phyloP scores from a whole-genome alignment of 257 asterid genomes.

The Nicotiana knightiana region DNA sequence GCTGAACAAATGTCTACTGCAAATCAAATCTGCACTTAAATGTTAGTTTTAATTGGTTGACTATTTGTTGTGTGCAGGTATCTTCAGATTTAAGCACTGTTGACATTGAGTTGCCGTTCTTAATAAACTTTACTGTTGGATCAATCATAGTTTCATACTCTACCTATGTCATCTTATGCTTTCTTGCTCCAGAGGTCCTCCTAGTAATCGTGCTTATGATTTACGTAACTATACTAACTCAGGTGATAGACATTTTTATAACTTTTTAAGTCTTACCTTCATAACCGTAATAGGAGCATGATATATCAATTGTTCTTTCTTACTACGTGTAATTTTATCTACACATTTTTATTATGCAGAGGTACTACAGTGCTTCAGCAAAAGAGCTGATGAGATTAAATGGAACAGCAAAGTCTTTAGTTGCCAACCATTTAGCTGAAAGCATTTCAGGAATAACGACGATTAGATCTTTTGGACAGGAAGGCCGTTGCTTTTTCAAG shows the following conservation, averaged over 20 bases:
- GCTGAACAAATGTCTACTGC: background rate
- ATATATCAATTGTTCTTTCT: background rate
- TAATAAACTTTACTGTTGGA: background rate
- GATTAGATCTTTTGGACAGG: constrained; percentile 3
- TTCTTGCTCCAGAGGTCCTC: background rate
- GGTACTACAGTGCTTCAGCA: background rate
- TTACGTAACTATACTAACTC: background rate
- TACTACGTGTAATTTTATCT: background rate
- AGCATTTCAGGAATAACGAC: constrained; percentile 5
- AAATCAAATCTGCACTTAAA: background rate
- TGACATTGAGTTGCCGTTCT: constrained; percentile 76
- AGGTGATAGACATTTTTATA: background rate
- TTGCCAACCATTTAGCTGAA: constrained; percentile 1
- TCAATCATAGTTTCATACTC: background rate
- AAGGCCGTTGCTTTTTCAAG: background rate
- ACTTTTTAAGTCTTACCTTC: background rate
- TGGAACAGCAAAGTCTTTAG: background rate
- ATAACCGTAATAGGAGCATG: too few species aligned
- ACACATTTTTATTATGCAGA: background rate
- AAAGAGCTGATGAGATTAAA: background rate
- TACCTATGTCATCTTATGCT: background rate
- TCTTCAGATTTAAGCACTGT: constrained; percentile 75
- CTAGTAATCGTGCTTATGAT: background rate
- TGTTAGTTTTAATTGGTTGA: background rate
- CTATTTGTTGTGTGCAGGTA: constrained; percentile 37